These are phyloP conservation scores for Phytophthora pluvialis DNA, from an alignment of 352 stramenopile species.

Conservation along the genomic window DNA sequence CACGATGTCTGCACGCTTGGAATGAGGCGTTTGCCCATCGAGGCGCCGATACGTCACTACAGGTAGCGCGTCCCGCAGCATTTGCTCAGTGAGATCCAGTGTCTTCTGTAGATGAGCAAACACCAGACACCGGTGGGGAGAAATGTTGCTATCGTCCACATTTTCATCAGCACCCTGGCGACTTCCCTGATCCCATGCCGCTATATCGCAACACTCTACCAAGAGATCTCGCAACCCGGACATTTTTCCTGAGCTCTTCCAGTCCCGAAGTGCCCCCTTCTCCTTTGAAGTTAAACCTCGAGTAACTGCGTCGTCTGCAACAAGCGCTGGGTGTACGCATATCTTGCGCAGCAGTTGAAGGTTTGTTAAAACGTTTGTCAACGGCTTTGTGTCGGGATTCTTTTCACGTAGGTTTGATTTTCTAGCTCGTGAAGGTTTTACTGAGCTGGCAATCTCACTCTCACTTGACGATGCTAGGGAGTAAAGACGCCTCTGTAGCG, in stretches of 20 bases:
- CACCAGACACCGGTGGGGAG: conserved; percentile 93
- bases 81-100: conserved; percentile 93
- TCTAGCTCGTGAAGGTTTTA: conserved; percentile 1
- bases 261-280: conserved; percentile 37
- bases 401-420: neutral
- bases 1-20: conserved; percentile 84
- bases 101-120: conserved; percentile 95
- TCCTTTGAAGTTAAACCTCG: conserved; percentile 37
- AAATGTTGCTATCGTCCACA: conserved; percentile 30
- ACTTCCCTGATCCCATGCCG: conserved; percentile 28
- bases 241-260: conserved; percentile 93
- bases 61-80: conserved; percentile 79
- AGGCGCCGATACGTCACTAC: conserved; percentile 88
- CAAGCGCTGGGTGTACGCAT: conserved; percentile 95
- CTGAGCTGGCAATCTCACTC: conserved; percentile 9
- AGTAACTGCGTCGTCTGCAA: conserved; percentile 44
- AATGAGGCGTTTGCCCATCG: conserved; percentile 88
- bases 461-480: conserved; percentile 37
- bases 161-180: conserved; percentile 1
- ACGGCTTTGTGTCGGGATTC: conserved; percentile 15
- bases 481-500: conserved; percentile 91
- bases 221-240: conserved; percentile 79
- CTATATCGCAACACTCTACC: conserved; percentile 71
- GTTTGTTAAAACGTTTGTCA: conserved; percentile 58
- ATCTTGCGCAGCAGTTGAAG: conserved; percentile 91